Percentiles rank a stretch among this genome's conserved stretches.
phyloP scores from a whole-genome alignment of 768 basidiomycete species.

The Coprinopsis marcescibilis region DNA sequence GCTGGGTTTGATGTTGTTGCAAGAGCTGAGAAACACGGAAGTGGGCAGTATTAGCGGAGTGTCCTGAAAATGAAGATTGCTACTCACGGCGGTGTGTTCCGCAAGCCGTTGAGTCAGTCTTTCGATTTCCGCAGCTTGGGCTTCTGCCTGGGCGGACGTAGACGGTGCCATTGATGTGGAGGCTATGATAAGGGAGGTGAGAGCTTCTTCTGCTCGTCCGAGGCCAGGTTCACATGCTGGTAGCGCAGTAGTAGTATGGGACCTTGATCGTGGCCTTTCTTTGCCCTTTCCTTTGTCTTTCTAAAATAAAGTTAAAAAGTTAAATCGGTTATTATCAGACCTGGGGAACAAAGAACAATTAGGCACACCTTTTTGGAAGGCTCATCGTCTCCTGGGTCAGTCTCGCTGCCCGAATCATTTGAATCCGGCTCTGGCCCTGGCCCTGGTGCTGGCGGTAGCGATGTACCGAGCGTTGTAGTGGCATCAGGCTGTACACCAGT shows the following conservation, averaged over 20 bases:
- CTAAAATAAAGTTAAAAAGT: not conserved
- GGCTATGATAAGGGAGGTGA: conserved; percentile 8
- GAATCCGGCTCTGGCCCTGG: no score
- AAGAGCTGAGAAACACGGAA: not conserved
- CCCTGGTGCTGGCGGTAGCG: no score
- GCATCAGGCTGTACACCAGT: no score
- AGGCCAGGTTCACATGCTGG: not conserved
- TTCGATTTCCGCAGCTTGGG: conserved; percentile 6
- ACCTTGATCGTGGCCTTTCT: not conserved
- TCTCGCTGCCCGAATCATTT: no score
- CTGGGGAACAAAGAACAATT: not conserved
- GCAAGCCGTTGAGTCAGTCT: conserved; percentile 1
- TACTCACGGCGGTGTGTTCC: conserved; percentile 2
- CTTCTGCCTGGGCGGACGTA: conserved; percentile 7
- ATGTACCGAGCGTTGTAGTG: not conserved
- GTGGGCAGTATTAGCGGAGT: not conserved
- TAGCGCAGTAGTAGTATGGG: not conserved
- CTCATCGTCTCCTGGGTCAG: no score
- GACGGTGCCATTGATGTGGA: conserved; percentile 4
- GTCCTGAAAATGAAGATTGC: not conserved
- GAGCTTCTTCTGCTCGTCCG: not conserved
- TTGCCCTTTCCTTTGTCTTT: conserved; percentile 7
- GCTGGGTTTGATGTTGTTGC: conserved; percentile 1
- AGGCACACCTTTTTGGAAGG: not conserved
- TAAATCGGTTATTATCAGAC: not conserved